Conservation (phyloP, 345 rosid species). For the Camelina neglecta region DNA sequence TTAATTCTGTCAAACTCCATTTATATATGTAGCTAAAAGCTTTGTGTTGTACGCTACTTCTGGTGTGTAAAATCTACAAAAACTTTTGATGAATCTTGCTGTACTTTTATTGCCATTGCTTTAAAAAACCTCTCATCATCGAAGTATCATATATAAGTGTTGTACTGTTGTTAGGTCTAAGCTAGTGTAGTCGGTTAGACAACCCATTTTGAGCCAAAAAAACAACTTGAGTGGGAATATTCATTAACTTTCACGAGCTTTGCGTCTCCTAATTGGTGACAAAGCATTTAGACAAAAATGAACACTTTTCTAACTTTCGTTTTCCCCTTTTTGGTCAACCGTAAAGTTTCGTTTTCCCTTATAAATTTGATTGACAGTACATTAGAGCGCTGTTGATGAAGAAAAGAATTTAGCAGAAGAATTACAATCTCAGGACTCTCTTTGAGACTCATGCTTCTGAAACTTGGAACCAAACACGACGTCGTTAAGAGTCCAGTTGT, state of each 20-base stretch:
- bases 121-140: background rate
- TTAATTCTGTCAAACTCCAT: background rate
- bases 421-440: slow-evolving; percentile 40
- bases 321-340: background rate
- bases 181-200: no score
- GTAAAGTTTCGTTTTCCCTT: background rate
- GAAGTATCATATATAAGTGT: background rate
- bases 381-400: slow-evolving; percentile 48
- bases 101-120: no score
- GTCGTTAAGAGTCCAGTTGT: slow-evolving; percentile 46
- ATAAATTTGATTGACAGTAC: slow-evolving; percentile 8
- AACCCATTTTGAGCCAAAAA: background rate
- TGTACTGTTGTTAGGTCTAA: background rate
- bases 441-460: slow-evolving; percentile 50
- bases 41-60: slow-evolving; percentile 25
- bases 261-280: background rate
- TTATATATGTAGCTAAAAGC: background rate
- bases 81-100: background rate
- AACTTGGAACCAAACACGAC: slow-evolving; percentile 52
- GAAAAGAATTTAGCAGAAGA: slow-evolving; percentile 42
- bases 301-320: background rate
- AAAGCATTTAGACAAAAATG: background rate
- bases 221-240: background rate
- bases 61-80: slow-evolving; percentile 16
- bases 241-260: background rate